Conservation (phyloP, 164 flowering plant genomes). For the Annona cherimola region DNA sequence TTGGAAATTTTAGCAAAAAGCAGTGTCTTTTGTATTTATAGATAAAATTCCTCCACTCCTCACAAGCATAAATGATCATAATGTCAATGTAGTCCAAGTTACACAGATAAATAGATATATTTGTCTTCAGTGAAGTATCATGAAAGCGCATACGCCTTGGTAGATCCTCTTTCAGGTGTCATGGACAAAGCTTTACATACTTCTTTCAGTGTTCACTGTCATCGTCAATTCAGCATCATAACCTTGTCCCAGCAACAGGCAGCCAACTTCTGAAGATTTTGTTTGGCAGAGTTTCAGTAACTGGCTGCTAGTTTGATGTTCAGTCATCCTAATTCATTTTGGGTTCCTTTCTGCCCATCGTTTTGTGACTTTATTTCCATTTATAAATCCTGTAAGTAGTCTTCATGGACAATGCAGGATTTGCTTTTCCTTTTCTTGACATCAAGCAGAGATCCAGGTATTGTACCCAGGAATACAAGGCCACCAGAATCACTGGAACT, state of each 20-base stretch:
- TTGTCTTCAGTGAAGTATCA: neutral
- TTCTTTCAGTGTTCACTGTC: neutral
- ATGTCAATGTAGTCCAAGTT: neutral
- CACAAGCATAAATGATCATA: neutral
- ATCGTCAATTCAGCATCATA: neutral
- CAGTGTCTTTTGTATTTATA: too few species aligned
- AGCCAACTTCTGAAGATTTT: neutral
- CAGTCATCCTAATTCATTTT: neutral
- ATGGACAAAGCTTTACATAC: too few species aligned
- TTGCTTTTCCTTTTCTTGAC: slow-evolving; percentile 69
- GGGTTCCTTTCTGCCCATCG: neutral
- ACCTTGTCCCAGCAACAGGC: neutral
- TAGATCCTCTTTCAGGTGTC: too few species aligned
- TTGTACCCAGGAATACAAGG: slow-evolving; percentile 61
- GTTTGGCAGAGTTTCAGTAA: neutral
- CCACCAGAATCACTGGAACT: slow-evolving; percentile 69
- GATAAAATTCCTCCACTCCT: neutral
- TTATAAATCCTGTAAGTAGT: neutral
- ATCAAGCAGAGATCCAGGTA: slow-evolving; percentile 94
- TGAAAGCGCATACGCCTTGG: neutral
- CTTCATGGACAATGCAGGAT: slow-evolving; percentile 50
- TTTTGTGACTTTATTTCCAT: neutral
- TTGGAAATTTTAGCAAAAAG: neutral
- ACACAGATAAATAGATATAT: neutral
- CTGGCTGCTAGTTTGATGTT: neutral